Conservation (phyloP, 2,329 filamentous ascomycete genomes). For the Aureobasidium zeae region DNA sequence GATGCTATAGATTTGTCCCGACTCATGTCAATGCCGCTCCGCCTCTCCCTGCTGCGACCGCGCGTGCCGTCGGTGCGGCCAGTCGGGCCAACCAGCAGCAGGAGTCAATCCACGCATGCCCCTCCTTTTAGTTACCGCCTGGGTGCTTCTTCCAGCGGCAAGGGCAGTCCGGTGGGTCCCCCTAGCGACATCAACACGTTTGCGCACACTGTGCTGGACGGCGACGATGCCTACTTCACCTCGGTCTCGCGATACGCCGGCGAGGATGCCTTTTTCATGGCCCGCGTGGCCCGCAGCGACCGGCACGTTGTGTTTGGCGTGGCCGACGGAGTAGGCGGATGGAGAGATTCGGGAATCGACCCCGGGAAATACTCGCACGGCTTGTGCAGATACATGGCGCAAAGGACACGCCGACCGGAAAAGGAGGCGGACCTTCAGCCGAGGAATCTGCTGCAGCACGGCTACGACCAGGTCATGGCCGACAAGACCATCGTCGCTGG, state of each 20-base stretch:
- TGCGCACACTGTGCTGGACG: conserved; percentile 25
- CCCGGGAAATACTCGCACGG: conserved; percentile 92
- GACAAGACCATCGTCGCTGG: conserved; percentile 69
- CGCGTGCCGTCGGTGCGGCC: background rate
- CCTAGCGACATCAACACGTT: conserved; percentile 41
- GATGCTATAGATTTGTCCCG: conserved; percentile 4
- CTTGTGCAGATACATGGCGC: conserved; percentile 86
- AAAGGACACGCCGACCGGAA: conserved; percentile 49
- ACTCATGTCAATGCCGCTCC: conserved; percentile 7
- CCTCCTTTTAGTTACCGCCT: conserved; percentile 30
- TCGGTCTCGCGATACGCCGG: conserved; percentile 59
- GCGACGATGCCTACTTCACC: conserved; percentile 40
- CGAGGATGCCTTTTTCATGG: conserved; percentile 92
- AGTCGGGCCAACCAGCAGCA: background rate
- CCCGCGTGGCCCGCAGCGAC: conserved; percentile 58
- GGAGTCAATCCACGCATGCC: conserved; percentile 2
- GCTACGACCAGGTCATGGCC: conserved; percentile 70
- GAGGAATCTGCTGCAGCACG: conserved; percentile 65
- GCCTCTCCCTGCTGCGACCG: background rate
- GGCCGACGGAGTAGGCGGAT: conserved; percentile 91
- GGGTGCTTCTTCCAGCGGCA: conserved; percentile 29
- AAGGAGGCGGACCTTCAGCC: conserved; percentile 40
- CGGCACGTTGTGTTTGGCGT: conserved; percentile 74
- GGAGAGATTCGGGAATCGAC: conserved; percentile 86
- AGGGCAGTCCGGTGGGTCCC: conserved; percentile 27